Evolutionary conservation across 2,329 filamentous ascomycete genomes (phyloP), one percentile per base, ranked within the genome.

Genomic region (Fusarium nematophilum): DNA sequence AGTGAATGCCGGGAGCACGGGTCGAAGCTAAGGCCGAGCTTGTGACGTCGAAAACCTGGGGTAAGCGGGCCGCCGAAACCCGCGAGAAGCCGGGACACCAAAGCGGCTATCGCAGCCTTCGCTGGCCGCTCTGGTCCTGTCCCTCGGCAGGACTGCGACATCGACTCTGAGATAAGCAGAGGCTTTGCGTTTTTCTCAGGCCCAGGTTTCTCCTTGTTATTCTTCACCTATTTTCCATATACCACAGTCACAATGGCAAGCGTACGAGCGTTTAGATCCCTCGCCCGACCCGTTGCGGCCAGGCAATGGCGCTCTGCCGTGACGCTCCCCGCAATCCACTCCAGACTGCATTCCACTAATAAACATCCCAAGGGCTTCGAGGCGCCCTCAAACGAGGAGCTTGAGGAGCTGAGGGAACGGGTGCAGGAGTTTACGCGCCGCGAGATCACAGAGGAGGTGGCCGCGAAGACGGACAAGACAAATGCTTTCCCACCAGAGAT

Each of bases 401-500:
- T 97, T 7, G 77, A 88, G 17, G 92, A 97, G 78, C 81, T 97
- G 56, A 87, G 93, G 53, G 91, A 93, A 70, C 83, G 90, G 21
- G 92, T 96, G 23, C 91, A 93, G 68, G 93, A 97, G 53, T 99
- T 99, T 70, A 88, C 91, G 17, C 87, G 91, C 57, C 87, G 94
- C 69, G 93, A 97, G 76, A 93, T 98, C 53, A 80, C 92, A 15
- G 90, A 92, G 73, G 89, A 93, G 64, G 79, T 97, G 11, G 95
- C 94, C 1, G 85, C 91, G 9, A 81, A 81, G 51, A 96, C 93
- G n/a, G 94, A 99, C 79, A 85, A 86, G 71, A 83, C 83, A 71
- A 98, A 98, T 83, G 87, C 86, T 42, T 99, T 99, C 75, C 95
- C 95, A 4, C 84, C 86, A 44, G 87, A 90, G 6, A 94, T 99